These are phyloP conservation scores for Chrysanthemum lavandulifolium DNA, from an alignment of 129 eudicot species.

Conservation along the genomic window DNA sequence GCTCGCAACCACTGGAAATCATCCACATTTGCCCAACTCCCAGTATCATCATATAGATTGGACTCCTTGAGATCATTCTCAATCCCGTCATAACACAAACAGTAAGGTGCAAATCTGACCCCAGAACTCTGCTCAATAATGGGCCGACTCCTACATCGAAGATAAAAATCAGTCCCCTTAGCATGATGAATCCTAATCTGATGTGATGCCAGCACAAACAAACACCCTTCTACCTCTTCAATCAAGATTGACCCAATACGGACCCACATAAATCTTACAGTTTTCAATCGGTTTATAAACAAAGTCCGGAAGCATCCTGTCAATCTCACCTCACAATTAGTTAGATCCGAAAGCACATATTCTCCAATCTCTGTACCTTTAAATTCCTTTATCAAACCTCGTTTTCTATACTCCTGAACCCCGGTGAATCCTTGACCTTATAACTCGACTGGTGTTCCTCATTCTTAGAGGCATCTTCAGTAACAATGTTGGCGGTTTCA, in stretches of 20 bases:
- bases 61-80: slow-evolving; percentile 64
- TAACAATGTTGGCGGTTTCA: not conserved
- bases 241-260: slow-evolving; percentile 63
- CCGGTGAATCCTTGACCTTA: slow-evolving; percentile 45
- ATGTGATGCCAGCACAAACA: slow-evolving; percentile 72
- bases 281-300: slow-evolving; percentile 59
- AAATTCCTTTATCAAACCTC: slow-evolving; percentile 65
- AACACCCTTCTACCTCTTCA: slow-evolving; percentile 75
- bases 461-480: not conserved
- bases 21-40: slow-evolving; percentile 91
- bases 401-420: slow-evolving; percentile 53
- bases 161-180: slow-evolving; percentile 60
- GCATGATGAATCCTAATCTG: slow-evolving; percentile 86
- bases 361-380: slow-evolving; percentile 51
- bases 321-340: slow-evolving; percentile 67
- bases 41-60: slow-evolving; percentile 66
- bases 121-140: slow-evolving; percentile 73
- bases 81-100: slow-evolving; percentile 58
- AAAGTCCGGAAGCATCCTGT: slow-evolving; percentile 69
- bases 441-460: slow-evolving; percentile 18
- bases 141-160: slow-evolving; percentile 70
- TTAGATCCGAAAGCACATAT: slow-evolving; percentile 51
- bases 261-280: slow-evolving; percentile 68
- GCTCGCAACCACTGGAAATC: slow-evolving; percentile 77
- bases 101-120: slow-evolving; percentile 79